Evolutionary conservation across 2,329 filamentous ascomycete genomes (phyloP), one percentile per base, ranked within the genome.

Genomic region (Ascochyta pisi): DNA sequence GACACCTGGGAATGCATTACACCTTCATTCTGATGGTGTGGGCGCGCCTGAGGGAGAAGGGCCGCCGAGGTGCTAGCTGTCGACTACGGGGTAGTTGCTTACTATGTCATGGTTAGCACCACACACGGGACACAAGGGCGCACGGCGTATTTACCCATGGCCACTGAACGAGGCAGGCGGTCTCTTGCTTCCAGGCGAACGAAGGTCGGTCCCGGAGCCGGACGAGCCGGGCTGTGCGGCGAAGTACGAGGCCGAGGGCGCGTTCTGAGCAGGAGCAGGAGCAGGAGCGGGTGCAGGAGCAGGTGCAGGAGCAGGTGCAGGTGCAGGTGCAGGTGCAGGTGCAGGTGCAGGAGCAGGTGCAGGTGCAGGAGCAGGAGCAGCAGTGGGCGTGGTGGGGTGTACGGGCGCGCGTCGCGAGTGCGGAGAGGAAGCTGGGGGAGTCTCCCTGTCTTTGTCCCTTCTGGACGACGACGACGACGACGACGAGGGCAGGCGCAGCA

Each of bases 161-260:
- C 77, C 79, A 62, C 77, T 80, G 60, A 77, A 76, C 44, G 80
- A 82, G 23, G 79, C 79, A 37, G 80, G 81, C 27, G 79, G 75
- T 61, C 77, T 70, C 70, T 74, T 74, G 33, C 60, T 53, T 37
- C 60, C 62, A 19, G 73, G 68, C 46, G 69, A 73, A 61, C 70
- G 69, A 34, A 66, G 38, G 35, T 73, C 71, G 40, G 62, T 67
- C 55, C 61, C 65, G 33, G 70, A 51, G 47, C 53, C 47, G 31
- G 53, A 65, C 3, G 69, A 45, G 42, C 63, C 55, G 33, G 69
- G 57, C 54, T 73, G 69, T 6, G 70, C 62, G n/a, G 67, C 65
- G 49, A 73, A 75, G 63, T 73, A 74, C 29, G 72, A 71, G 6
- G 60, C 50, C 6, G 67, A 57, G 35, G 58, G 55, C 37, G 63